Evolutionary conservation across 78 protist genomes (phyloP), one percentile per base, ranked within the genome.

Genomic region (Isochrysis galbana): DNA sequence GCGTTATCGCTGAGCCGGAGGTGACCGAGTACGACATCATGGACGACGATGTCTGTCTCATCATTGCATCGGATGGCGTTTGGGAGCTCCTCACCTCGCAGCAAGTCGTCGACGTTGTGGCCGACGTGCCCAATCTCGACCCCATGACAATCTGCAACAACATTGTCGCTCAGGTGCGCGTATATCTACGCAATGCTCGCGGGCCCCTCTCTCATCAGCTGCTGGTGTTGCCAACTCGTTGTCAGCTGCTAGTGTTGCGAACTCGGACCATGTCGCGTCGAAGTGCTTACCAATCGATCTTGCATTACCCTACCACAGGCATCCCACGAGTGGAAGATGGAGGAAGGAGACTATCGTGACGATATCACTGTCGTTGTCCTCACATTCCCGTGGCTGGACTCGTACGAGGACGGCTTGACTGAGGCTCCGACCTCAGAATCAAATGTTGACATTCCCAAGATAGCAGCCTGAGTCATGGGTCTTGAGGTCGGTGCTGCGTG

Each of bases 291-390:
- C n/a, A n/a, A n/a, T n/a, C n/a, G n/a, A n/a, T n/a, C n/a, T n/a
- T n/a, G n/a, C n/a, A n/a, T n/a, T n/a, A n/a, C n/a, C n/a, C n/a
- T n/a, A n/a, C n/a, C n/a, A n/a, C 4, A 61, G 38, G 54, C 88
- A 7, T 1, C 55, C 32, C 17, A 80, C 41, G 44, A 25, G 88
- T 80, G 88, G 88, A 80, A 80, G 54, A 54, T 80, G 14, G 55
- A 80, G 54, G 88, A 80, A 36, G 88, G 88, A 11, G 88, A 80
- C 88, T 80, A 80, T 36, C 88, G 88, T 1, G 88, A 80, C 55
- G 88, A 80, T 38, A 80, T 80, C 54, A 41, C 88, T 7, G 32
- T 44, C 42, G 32, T 80, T 36, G 55, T 80, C 29, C 21, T 80
- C 55, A 80, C 0, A 26, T 44, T 80, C 5, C 88, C 88, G 38